A percentile compares a stretch with the other conserved stretches of the same genome.
phyloP scores from a whole-genome alignment of 352 stramenopile genomes.

The Phytophthora colocasiae region DNA sequence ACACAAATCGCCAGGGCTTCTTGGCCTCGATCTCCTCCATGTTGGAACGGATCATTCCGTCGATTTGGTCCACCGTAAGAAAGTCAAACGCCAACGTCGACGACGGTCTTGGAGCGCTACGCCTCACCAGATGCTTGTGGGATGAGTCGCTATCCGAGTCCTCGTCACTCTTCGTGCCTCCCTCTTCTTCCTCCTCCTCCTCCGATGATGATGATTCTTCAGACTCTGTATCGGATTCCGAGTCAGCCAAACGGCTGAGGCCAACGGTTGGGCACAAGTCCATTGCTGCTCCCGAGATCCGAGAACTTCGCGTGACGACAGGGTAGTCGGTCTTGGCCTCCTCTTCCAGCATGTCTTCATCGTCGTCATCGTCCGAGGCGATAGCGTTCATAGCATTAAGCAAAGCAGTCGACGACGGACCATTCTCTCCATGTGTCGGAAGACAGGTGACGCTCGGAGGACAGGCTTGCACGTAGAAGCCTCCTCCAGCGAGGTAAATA shows the following conservation, averaged over 20 bases:
- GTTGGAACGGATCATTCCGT: constrained; percentile 30
- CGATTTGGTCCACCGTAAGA: constrained; percentile 23
- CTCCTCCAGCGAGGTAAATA: constrained; percentile 1
- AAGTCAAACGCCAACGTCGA: constrained; percentile 14
- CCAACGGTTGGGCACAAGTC: constrained; percentile 18
- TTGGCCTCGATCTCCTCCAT: constrained; percentile 37
- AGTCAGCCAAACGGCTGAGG: background rate
- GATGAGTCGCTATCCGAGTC: constrained; percentile 3
- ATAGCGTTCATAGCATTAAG: background rate
- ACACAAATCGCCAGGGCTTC: constrained; percentile 56
- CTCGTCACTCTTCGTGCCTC: background rate
- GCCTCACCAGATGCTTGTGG: background rate
- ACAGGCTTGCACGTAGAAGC: constrained; percentile 21
- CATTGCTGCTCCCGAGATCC: constrained; percentile 7
- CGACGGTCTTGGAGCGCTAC: background rate
- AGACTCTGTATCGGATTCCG: constrained; percentile 9
- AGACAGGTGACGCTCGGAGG: constrained; percentile 3
- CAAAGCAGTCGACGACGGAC: background rate
- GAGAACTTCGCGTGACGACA: background rate
- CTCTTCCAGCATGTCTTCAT: constrained; percentile 9
- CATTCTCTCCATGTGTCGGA: background rate
- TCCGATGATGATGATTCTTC: background rate
- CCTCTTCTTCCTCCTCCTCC: constrained; percentile 5
- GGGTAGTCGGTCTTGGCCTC: background rate
- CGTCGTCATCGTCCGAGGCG: constrained; percentile 16